Evolutionary conservation across 495 filamentous ascomycete species (phyloP), one percentile per base, ranked within the genome.

Genomic region (Wilcoxina mikolae): DNA sequence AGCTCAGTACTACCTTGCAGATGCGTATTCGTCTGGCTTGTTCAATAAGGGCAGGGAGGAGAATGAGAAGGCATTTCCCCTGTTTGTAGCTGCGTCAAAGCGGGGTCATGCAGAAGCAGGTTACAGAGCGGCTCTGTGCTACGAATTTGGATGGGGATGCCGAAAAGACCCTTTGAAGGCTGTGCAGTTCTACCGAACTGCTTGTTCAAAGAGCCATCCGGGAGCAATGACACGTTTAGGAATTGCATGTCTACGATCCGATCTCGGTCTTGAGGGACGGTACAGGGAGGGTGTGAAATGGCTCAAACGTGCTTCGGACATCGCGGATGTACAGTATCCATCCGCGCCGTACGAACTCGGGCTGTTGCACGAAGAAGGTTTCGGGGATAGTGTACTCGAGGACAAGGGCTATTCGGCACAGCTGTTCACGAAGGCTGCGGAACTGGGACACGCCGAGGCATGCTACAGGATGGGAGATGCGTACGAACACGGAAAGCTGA

Each of bases 121-220:
- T 39, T 99, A 95, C 70, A 83, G 91, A 50, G 82, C 90, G 44
- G 91, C 84, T 3, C 72, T 99, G 31, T 96, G 90, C 72, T 95
- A 94, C 69, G 91, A 99, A 65, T 96, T 95, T 69, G 93, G 88
- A 57, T 96, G 93, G 91, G 91, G 91, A 20, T 88, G 82, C 54
- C 78, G 86, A 29, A 86, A 85, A 55, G 90, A 95, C 63, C 81
- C 81, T 38, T 76, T 81, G 31, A 94, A 94, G 70, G 93, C 93
- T 20, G 85, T 88, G 15, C 85, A 95, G 62, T 99, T 93, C 69
- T 85, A 93, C 65, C 81, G 91, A 23, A 81, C 84, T 47, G 78
- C 89, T 1, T 90, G 93, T 11, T 85, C 87, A 2, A 95, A 94
- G 68, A 85, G 85, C 56, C 91, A 99, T 57, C 91, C 91, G 0